Evolutionary conservation across 1,284 basidiomycete genomes (phyloP).

Genomic region (Erythrobasidium hasegawianum): DNA sequence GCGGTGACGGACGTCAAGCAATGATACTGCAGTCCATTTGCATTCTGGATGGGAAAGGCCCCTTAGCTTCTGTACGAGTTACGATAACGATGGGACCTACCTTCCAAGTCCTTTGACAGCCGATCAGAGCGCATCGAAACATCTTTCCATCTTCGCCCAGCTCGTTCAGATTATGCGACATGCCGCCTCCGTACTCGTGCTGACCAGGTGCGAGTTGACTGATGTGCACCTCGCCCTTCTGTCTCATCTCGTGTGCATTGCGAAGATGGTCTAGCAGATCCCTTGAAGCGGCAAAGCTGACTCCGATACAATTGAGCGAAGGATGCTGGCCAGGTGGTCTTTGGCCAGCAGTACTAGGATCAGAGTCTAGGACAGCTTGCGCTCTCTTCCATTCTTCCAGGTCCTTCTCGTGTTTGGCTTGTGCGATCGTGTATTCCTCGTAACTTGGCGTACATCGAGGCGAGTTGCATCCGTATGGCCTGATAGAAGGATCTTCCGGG

Average conservation of each 20-base stretch:
- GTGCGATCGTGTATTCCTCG: background rate
- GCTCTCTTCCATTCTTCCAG: background rate
- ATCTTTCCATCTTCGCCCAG: conserved; percentile 8
- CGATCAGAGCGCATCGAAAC: conserved; percentile 7
- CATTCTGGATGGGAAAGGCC: background rate
- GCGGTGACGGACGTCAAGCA: background rate
- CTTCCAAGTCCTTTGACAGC: conserved; percentile 4
- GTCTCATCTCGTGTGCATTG: background rate
- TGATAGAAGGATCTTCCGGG: background rate
- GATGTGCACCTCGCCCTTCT: conserved; percentile 2
- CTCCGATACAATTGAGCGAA: background rate
- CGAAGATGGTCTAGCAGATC: conserved; percentile 8
- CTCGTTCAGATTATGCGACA: background rate
- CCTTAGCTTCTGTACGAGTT: background rate
- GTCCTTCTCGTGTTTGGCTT: background rate
- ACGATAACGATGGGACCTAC: background rate
- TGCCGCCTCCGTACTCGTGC: background rate
- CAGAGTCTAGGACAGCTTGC: background rate
- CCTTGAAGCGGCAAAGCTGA: background rate
- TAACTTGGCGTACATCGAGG: background rate
- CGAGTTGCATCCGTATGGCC: conserved; percentile 10
- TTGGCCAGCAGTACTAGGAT: conserved; percentile 1
- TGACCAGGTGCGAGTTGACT: background rate
- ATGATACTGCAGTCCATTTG: conserved; percentile 2
- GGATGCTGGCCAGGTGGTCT: background rate